Conservation (phyloP, 2,329 filamentous ascomycete genomes). For the Scolecobasidium constrictum region DNA sequence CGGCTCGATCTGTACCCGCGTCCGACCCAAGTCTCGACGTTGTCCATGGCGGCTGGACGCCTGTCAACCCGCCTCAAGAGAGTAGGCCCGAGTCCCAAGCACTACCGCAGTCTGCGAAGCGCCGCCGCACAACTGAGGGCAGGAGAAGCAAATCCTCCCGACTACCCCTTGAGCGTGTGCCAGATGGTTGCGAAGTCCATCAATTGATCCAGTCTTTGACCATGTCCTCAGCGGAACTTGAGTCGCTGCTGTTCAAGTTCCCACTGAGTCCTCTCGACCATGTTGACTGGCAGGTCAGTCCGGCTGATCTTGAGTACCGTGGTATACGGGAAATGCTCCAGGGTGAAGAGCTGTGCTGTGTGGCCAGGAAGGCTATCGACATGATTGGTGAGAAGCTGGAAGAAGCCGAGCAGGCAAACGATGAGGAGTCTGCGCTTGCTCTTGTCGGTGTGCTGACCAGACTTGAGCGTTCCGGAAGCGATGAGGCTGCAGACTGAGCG, state of each 20-base stretch:
- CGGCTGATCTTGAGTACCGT: background rate
- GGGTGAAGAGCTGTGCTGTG: background rate
- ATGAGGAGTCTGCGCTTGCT: no score
- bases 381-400: background rate
- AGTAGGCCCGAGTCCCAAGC: constrained; percentile 9
- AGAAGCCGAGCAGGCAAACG: background rate
- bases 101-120: constrained; percentile 12
- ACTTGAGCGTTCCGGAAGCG: no score
- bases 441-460: no score
- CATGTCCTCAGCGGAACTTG: background rate
- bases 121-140: constrained; percentile 14
- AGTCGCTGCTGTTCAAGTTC: background rate
- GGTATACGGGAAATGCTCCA: background rate
- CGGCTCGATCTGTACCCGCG: background rate
- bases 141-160: constrained; percentile 23
- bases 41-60: background rate
- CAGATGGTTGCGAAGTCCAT: constrained; percentile 19
- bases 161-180: constrained; percentile 28
- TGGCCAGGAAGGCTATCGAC: background rate
- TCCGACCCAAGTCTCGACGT: background rate
- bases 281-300: background rate
- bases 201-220: constrained; percentile 9
- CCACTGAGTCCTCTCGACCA: background rate
- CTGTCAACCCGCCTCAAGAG: background rate
- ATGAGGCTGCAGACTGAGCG: no score